These are phyloP conservation scores for Raphanus hybrid DNA, from an alignment of 441 rosid species.

Conservation along the genomic window DNA sequence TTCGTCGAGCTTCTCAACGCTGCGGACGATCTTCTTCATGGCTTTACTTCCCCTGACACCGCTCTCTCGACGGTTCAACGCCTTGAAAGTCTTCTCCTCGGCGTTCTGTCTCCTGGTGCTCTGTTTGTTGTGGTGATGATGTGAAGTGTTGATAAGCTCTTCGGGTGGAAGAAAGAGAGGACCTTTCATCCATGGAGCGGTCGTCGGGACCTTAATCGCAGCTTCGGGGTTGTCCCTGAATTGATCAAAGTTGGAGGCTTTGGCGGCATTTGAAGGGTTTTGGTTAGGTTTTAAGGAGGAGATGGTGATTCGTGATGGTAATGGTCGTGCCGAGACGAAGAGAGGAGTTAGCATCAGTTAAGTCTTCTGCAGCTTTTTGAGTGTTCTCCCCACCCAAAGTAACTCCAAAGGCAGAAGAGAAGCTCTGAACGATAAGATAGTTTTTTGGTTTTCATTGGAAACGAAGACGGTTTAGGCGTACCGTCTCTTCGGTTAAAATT, in stretches of 20 bases:
- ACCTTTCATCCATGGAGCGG: constrained; percentile 83
- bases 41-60: constrained; percentile 77
- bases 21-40: constrained; percentile 60
- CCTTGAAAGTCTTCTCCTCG: constrained; percentile 60
- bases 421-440: background rate
- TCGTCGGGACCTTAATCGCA: constrained; percentile 57
- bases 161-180: constrained; percentile 61
- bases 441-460: too few species aligned
- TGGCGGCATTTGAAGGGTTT: constrained; percentile 29
- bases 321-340: constrained; percentile 39
- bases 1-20: constrained; percentile 53
- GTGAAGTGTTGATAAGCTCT: constrained; percentile 45
- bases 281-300: constrained; percentile 43
- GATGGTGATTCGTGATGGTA: constrained; percentile 33
- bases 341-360: constrained; percentile 44
- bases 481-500: background rate
- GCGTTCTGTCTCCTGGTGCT: constrained; percentile 11
- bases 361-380: background rate
- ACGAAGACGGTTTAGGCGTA: too few species aligned
- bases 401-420: background rate
- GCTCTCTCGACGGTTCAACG: constrained; percentile 64
- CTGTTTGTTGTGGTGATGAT: constrained; percentile 39
- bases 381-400: background rate
- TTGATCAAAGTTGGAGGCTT: constrained; percentile 20
- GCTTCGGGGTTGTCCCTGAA: constrained; percentile 30